Base-by-base conservation (phyloP, 2,329 filamentous ascomycete species). In the Didymella glomerata region DNA sequence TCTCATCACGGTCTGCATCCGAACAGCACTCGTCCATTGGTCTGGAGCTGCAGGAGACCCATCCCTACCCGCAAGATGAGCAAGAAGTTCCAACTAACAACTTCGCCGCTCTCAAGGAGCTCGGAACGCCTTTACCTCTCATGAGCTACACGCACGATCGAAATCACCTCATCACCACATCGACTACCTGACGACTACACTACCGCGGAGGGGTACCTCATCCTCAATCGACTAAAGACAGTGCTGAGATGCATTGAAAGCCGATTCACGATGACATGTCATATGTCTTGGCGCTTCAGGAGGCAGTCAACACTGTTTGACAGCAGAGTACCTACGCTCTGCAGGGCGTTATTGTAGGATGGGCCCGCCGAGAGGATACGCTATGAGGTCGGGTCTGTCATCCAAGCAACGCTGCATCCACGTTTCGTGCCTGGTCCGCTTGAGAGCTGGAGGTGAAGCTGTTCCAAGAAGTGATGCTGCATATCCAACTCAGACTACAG, bases 31-130 rank as follows among this genome's bases (percentile, higher is more conserved):
- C 5, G 8, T 44, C 25, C 34, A 48, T 60, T 41, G 11, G 16
- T 30, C 45, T 49, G 56, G 36, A 59, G 56, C 56, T 59, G 30
- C 36, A 25, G 11, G 14, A 25, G 18, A 11, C 8, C 14, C 9
- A 6, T 34, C 2, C 22, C 3, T 16, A 30, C 46, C 13, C 3
- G 3, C 1, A 22, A 2, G 4, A 14, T 14, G 8, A 4, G 28
- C 10, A 22, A 6, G 10, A 6, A 9, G 9, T 5, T 10, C 14
- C 32, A 30, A 5, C 4, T 11, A 40, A 11, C 18, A 25, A 25
- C 16, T 7, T 4, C n/a, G 22, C 27, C 14, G 25, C 24, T 28
- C 11, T 5, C 16, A 16, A n/a, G 20, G 20, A 59, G 50, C 50
- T 59, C 32, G 28, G 40, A 41, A 45, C 50, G 16, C 14, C 30